phyloP scores from a whole-genome alignment of 257 asterid genomes.

The Solanum bulbocastanum region DNA sequence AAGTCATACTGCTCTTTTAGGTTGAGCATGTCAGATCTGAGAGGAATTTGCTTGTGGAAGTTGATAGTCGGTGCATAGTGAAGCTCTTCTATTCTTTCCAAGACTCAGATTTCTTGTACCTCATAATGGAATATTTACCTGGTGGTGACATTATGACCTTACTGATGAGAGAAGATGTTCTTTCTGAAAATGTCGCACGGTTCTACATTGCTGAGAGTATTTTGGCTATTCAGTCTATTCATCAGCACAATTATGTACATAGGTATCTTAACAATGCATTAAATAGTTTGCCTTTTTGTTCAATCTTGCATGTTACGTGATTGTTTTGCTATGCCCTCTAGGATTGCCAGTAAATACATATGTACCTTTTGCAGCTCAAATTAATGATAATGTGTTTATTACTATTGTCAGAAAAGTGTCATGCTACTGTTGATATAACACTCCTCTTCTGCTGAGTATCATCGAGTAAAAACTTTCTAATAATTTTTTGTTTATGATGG shows the following conservation, averaged over 20 bases:
- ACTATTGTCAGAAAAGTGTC: neutral
- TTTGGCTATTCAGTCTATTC: constrained; percentile 93
- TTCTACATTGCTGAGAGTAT: constrained; percentile 91
- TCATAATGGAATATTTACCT: constrained; percentile 95
- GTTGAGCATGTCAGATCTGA: constrained; percentile 98
- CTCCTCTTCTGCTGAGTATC: neutral
- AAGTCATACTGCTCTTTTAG: constrained; percentile 19
- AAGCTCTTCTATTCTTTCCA: constrained; percentile 91
- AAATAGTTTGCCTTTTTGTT: neutral
- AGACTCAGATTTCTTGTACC: constrained; percentile 85
- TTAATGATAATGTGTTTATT: neutral
- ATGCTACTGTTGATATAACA: neutral
- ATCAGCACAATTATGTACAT: constrained; percentile 85
- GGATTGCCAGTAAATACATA: neutral
- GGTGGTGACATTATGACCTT: constrained; percentile 99
- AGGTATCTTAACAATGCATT: constrained; percentile 26
- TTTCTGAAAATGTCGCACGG: constrained; percentile 80
- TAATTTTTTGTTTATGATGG: neutral
- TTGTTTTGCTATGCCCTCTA: neutral
- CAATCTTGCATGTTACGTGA: neutral
- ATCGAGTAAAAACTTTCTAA: neutral
- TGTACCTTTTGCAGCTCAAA: neutral
- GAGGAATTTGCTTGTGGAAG: constrained; percentile 96
- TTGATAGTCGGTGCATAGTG: constrained; percentile 95
- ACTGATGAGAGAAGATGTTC: constrained; percentile 85